Percentiles rank a stretch among this genome's conserved stretches.
Conservation (phyloP, 768 basidiomycete genomes). For the Megacollybia marginata region DNA sequence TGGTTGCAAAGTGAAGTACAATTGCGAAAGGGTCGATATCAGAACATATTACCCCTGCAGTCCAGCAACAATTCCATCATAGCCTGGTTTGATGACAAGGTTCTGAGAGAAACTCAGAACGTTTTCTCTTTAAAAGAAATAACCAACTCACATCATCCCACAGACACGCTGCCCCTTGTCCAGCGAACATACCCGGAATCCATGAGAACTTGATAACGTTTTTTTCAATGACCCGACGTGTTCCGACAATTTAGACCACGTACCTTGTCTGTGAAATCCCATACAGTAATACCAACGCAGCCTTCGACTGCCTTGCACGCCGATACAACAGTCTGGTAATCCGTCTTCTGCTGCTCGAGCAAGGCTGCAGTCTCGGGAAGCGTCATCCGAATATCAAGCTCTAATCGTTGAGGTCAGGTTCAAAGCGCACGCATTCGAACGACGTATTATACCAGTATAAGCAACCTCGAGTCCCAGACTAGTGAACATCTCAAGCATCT, state of each 20-base stretch:
- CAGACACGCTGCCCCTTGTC: conserved; percentile 30
- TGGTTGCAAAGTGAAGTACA: too few relatives aligned
- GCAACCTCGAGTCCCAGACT: conserved; percentile 42
- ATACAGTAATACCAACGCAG: conserved; percentile 15
- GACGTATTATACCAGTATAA: conserved; percentile 19
- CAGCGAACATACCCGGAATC: conserved; percentile 30
- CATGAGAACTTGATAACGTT: conserved; percentile 25
- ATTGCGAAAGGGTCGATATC: too few relatives aligned
- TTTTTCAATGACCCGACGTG: neutral
- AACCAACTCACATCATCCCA: conserved; percentile 26
- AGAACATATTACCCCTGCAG: conserved; percentile 12
- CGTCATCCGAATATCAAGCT: conserved; percentile 39
- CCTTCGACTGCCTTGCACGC: conserved; percentile 25
- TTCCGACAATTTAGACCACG: neutral
- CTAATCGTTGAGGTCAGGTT: conserved; percentile 6
- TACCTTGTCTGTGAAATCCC: conserved; percentile 8
- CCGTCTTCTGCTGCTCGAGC: conserved; percentile 33
- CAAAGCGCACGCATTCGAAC: too few relatives aligned
- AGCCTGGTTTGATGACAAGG: conserved; percentile 36
- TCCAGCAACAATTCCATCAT: conserved; percentile 35
- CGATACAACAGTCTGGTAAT: conserved; percentile 33
- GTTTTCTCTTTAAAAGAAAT: neutral
- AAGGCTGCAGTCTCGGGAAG: conserved; percentile 26
- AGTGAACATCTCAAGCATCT: conserved; percentile 30
- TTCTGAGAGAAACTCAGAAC: conserved; percentile 21